Evolutionary conservation across 2,329 filamentous ascomycete genomes (phyloP), one percentile per base, ranked within the genome.

Genomic region (Leptographium galeiforme): DNA sequence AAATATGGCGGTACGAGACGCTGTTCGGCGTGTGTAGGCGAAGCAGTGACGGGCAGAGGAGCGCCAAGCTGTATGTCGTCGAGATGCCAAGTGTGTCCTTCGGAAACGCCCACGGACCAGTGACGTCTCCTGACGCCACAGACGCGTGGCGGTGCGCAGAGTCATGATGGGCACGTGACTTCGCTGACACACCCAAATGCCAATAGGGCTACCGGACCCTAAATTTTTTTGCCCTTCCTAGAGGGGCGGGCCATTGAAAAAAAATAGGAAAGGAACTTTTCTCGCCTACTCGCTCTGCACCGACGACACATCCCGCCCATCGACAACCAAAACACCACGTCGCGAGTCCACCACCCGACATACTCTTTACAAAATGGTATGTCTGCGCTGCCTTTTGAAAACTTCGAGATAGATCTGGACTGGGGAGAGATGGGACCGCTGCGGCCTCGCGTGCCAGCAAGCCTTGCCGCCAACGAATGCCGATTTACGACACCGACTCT

Each of bases 231-330:
- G n/a, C 32, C 38, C 49, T 44, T 30, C 43, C 52, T 53, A 49
- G 55, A 53, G 52, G 52, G 52, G 49, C 36, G 43, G 43, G 51
- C 38, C 45, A 40, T 30, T 33, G 36, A 55, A 53, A 57, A 58
- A 58, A 58, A 52, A 52, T 32, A 55, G 18, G 48, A 39, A 52
- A 51, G 43, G 44, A 54, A 54, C 43, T 54, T 56, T 56, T 57
- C 39, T 55, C 46, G 52, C 53, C 52, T 58, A 62, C 54, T 47
- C 59, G 59, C 49, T 61, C 57, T 46, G 52, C 53, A 40, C 52
- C 53, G 48, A 55, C 56, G 53, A 56, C 53, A 55, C 55, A 55
- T 40, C 33, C 53, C 41, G 50, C 54, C 56, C 54, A 53, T 50
- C 54, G 50, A 52, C 53, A 45, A 51, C 40, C 53, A 55, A 43